phyloP scores from a whole-genome alignment of 2,329 filamentous ascomycete genomes.

The Colletotrichum magnum region DNA sequence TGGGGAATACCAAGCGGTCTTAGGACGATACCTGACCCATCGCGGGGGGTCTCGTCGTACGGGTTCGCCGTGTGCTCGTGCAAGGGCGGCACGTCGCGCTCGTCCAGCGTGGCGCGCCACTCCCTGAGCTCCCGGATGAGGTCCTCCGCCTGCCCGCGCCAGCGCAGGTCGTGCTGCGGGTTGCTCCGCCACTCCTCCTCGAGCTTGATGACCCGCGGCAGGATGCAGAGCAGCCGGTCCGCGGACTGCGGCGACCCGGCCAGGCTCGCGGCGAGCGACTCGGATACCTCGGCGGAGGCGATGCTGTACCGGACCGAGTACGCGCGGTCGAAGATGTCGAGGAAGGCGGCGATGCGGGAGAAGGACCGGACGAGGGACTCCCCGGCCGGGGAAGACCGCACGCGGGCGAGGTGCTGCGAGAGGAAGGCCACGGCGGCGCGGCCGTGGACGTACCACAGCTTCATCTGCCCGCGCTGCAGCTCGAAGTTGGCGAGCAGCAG shows the following conservation, averaged over 20 bases:
- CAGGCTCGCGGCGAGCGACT: slow-evolving; percentile 7
- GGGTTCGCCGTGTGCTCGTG: slow-evolving; percentile 14
- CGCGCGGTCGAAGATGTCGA: slow-evolving; percentile 26
- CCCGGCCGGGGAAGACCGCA: background rate
- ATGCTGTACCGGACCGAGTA: slow-evolving; percentile 26
- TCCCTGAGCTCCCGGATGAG: slow-evolving; percentile 17
- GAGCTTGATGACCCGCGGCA: slow-evolving; percentile 18
- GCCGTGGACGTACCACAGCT: slow-evolving; percentile 31
- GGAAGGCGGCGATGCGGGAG: slow-evolving; percentile 23
- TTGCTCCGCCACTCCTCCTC: slow-evolving; percentile 34
- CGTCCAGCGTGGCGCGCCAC: slow-evolving; percentile 9
- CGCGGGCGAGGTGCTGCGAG: slow-evolving; percentile 17
- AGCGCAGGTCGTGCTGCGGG: slow-evolving; percentile 22
- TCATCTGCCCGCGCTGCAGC: slow-evolving; percentile 28
- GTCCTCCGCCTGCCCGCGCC: slow-evolving; percentile 20
- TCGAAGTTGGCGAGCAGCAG: slow-evolving; percentile 11
- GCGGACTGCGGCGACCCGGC: slow-evolving; percentile 8
- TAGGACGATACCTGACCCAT: slow-evolving; percentile 1
- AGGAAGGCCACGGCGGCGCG: slow-evolving; percentile 25
- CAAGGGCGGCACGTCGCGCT: slow-evolving; percentile 9
- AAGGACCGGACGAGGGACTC: slow-evolving; percentile 25
- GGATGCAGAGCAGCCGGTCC: slow-evolving; percentile 10
- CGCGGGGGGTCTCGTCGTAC: background rate
- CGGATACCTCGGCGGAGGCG: slow-evolving; percentile 11
- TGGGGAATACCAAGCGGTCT: background rate